Evolutionary conservation across 768 basidiomycete genomes (phyloP).

Genomic region (Strobilomyces confusus): DNA sequence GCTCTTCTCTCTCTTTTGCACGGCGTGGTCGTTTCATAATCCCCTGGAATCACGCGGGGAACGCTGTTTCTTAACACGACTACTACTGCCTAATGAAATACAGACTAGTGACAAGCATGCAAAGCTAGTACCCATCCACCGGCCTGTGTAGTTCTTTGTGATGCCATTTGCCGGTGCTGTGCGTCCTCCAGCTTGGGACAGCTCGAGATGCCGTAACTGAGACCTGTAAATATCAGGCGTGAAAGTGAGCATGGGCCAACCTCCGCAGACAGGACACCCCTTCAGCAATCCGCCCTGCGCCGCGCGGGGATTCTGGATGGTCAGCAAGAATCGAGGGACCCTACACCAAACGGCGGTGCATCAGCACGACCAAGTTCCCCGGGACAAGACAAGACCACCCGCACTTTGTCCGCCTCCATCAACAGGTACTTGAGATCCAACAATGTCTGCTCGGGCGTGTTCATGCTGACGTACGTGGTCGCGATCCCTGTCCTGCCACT

Average conservation of each 20-base stretch:
- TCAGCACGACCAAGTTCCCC: too few relatives aligned
- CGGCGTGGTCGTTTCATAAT: too few relatives aligned
- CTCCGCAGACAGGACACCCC: conserved; percentile 96
- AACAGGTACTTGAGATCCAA: conserved; percentile 95
- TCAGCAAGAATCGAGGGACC: too few relatives aligned
- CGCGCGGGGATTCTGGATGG: conserved; percentile 87
- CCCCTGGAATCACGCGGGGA: background rate
- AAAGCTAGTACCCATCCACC: conserved; percentile 42
- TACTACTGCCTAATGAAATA: background rate
- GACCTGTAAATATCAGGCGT: conserved; percentile 43
- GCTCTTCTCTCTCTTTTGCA: background rate
- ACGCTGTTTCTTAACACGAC: conserved; percentile 8
- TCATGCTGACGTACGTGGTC: conserved; percentile 98
- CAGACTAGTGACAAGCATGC: background rate
- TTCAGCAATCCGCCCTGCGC: conserved; percentile 72
- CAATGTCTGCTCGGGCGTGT: conserved; percentile 92
- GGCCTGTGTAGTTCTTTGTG: conserved; percentile 67
- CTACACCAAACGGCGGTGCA: too few relatives aligned
- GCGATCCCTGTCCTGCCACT: conserved; percentile 98
- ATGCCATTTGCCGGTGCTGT: conserved; percentile 86
- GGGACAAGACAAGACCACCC: conserved; percentile 12
- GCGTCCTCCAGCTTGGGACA: conserved; percentile 97
- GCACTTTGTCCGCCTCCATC: conserved; percentile 96
- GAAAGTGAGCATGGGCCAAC: conserved; percentile 34
- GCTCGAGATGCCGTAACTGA: conserved; percentile 90